Conservation (phyloP, 2,329 filamentous ascomycete genomes). For the Verticillium nubilum region DNA sequence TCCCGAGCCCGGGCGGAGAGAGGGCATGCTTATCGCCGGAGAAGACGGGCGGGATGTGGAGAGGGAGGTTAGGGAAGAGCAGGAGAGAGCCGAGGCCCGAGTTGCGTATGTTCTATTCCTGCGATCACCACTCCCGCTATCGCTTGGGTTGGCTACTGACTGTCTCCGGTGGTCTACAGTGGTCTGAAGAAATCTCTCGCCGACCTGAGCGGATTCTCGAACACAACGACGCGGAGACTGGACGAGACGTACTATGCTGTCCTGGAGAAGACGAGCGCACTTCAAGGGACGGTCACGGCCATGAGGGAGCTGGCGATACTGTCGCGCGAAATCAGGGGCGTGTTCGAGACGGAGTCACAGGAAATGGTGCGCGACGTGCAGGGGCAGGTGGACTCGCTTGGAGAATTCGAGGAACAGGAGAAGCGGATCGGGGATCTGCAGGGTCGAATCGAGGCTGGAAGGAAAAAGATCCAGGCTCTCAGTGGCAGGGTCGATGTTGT, state of each 20-base stretch:
- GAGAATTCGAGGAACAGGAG: constrained; percentile 61
- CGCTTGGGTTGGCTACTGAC: not conserved
- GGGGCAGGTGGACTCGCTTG: constrained; percentile 54
- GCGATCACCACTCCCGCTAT: not conserved
- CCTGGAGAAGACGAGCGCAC: constrained; percentile 58
- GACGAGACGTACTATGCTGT: constrained; percentile 72
- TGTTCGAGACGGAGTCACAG: constrained; percentile 55
- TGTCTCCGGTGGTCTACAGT: constrained; percentile 22
- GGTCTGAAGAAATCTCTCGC: constrained; percentile 45
- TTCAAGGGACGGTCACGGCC: constrained; percentile 59
- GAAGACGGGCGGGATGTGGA: constrained; percentile 22
- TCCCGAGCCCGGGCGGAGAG: not conserved
- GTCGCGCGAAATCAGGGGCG: constrained; percentile 50
- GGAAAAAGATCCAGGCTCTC: constrained; percentile 53
- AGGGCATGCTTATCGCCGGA: not conserved
- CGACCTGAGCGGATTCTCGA: constrained; percentile 54
- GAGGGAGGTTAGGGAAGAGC: constrained; percentile 34
- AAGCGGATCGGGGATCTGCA: constrained; percentile 57
- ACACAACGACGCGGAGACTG: constrained; percentile 57
- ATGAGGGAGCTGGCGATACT: constrained; percentile 62
- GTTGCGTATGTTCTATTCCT: constrained; percentile 30
- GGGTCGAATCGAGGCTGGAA: constrained; percentile 53
- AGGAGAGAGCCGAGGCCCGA: constrained; percentile 29
- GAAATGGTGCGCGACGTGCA: constrained; percentile 56
- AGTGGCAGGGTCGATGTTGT: constrained; percentile 61